phyloP scores from a whole-genome alignment of 345 rosid species.

The Salix brachista region DNA sequence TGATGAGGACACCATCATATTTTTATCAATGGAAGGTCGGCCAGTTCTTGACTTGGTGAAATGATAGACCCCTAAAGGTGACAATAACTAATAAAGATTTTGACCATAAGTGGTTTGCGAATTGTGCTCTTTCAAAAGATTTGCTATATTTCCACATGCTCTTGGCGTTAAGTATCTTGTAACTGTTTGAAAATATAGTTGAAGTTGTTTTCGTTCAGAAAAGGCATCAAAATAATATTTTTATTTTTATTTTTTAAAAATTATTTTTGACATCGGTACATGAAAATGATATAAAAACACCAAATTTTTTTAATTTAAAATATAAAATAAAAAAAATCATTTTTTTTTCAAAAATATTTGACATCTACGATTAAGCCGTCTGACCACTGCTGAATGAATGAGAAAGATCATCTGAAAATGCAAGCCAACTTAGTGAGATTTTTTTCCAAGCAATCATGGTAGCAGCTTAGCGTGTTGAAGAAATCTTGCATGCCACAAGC shows the following conservation, averaged over 20 bases:
- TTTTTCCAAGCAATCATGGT: constrained; percentile 17
- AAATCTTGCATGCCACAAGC: constrained; percentile 12
- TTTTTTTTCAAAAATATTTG: not conserved
- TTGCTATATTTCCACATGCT: constrained; percentile 20
- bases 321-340: no score
- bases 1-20: not conserved
- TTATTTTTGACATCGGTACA: no score
- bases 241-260: no score
- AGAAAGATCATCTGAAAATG: not conserved
- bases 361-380: constrained; percentile 7
- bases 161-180: not conserved
- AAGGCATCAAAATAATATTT: no score
- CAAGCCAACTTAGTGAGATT: not conserved
- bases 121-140: constrained; percentile 18
- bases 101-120: constrained; percentile 33
- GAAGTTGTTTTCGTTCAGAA: no score
- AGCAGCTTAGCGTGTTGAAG: constrained; percentile 12
- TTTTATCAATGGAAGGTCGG: constrained; percentile 38
- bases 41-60: constrained; percentile 35
- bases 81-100: constrained; percentile 14
- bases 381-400: not conserved
- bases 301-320: no score
- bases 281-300: no score
- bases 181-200: no score
- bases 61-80: constrained; percentile 19